Conservation (phyloP, 352 stramenopile genomes). For the Phytophthora macrochlamydospora region DNA sequence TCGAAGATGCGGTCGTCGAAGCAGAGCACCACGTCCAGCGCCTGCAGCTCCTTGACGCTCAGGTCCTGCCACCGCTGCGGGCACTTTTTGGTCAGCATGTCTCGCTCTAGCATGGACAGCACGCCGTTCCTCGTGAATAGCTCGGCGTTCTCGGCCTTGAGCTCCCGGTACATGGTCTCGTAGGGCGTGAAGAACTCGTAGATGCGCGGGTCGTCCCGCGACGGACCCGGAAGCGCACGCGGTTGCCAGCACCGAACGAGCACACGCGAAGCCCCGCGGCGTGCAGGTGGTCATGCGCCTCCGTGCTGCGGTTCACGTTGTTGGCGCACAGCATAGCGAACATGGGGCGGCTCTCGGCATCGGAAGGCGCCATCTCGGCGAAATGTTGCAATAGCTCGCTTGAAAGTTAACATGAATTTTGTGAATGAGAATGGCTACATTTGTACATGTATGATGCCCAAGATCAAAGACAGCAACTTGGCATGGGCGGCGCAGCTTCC, state of each 20-base stretch:
- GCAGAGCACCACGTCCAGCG: conserved; percentile 87
- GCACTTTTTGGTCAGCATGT: conserved; percentile 87
- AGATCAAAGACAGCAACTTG: no score
- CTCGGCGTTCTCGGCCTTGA: conserved; percentile 80
- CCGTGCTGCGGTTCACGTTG: conserved; percentile 92
- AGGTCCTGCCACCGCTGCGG: conserved; percentile 89
- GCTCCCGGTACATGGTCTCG: conserved; percentile 83
- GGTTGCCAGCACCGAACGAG: conserved; percentile 86
- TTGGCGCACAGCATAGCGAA: conserved; percentile 91
- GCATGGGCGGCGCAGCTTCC: no score
- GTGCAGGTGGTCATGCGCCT: conserved; percentile 87
- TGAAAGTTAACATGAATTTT: no score
- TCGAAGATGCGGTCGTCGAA: conserved; percentile 92
- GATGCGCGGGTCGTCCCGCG: conserved; percentile 75
- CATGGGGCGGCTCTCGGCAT: conserved; percentile 41
- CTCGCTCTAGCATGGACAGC: conserved; percentile 84
- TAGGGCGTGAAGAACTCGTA: conserved; percentile 91
- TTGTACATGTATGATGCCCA: no score
- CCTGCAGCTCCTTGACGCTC: conserved; percentile 66
- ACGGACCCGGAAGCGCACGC: conserved; percentile 83
- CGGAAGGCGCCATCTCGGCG: background rate
- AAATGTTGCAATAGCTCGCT: background rate
- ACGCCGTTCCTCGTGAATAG: conserved; percentile 87
- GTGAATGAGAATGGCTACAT: no score
- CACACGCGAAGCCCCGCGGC: conserved; percentile 79